Percentiles rank a stretch among this genome's conserved stretches.
phyloP scores from a whole-genome alignment of 176 grass and related monocot genomes.

The Carex littledalei region DNA sequence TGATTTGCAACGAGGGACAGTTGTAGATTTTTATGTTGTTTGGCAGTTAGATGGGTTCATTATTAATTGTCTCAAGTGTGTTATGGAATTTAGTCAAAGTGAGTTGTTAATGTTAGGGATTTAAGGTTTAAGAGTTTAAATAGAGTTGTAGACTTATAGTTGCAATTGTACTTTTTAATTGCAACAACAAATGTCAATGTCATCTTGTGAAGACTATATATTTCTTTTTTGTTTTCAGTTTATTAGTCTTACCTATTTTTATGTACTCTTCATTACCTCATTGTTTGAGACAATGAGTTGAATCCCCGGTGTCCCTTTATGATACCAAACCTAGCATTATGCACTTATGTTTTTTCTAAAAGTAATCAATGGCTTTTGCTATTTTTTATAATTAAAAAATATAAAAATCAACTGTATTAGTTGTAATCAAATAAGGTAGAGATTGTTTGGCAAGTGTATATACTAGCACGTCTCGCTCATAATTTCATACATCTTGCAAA shows the following conservation, averaged over 20 bases:
- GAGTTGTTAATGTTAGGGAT: background rate
- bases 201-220: background rate
- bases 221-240: background rate
- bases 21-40: background rate
- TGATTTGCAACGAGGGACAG: background rate
- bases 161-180: background rate
- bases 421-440: too few species aligned
- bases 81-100: background rate
- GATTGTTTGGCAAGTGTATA: too few species aligned
- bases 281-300: too few species aligned
- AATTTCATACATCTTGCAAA: too few species aligned
- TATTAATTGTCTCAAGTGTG: background rate
- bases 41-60: background rate
- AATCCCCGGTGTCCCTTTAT: too few species aligned
- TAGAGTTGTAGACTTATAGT: background rate
- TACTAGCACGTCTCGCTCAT: too few species aligned
- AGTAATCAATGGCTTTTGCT: too few species aligned
- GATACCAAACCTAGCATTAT: too few species aligned
- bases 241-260: background rate
- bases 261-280: background rate
- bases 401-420: too few species aligned
- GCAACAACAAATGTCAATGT: background rate
- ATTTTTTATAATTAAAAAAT: too few species aligned
- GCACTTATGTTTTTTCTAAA: too few species aligned
- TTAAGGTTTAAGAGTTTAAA: background rate